Conservation (phyloP, 768 basidiomycete genomes). For the Leccinum rimulosum region DNA sequence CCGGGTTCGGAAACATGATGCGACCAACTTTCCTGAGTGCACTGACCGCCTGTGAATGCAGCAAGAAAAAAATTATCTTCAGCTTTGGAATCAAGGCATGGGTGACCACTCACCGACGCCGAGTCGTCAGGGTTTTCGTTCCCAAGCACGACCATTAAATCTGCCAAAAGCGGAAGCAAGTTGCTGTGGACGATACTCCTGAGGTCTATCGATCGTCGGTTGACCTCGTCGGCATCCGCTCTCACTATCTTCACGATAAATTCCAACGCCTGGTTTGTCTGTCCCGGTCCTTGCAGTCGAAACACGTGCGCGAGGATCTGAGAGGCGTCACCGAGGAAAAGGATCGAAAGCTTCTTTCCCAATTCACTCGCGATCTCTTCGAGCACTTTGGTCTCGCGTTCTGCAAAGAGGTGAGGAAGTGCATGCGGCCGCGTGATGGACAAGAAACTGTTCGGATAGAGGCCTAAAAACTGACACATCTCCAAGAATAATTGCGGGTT, state of each 20-base stretch:
- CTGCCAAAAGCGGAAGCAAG: constrained; percentile 65
- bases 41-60: constrained; percentile 44
- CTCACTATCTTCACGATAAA: constrained; percentile 64
- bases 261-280: constrained; percentile 55
- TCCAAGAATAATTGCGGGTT: constrained; percentile 62
- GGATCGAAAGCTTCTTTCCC: constrained; percentile 39
- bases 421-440: constrained; percentile 59
- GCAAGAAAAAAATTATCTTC: constrained; percentile 30
- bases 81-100: constrained; percentile 25
- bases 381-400: constrained; percentile 56
- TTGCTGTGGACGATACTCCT: constrained; percentile 62
- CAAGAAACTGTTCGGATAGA: constrained; percentile 59
- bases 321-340: constrained; percentile 57
- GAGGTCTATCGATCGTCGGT: constrained; percentile 38
- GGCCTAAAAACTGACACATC: constrained; percentile 64
- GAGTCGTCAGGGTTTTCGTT: constrained; percentile 52
- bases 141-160: constrained; percentile 76
- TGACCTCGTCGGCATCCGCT: constrained; percentile 37
- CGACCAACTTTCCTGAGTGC: constrained; percentile 46
- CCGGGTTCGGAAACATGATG: constrained; percentile 24
- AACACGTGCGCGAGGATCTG: constrained; percentile 68
- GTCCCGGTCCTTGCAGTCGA: constrained; percentile 50
- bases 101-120: constrained; percentile 47
- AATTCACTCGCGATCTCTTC: constrained; percentile 59
- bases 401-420: constrained; percentile 68